Percentiles rank a stretch among this genome's conserved stretches.
Evolutionary conservation across 192 early-diverging fungal genomes (phyloP).

Genomic region (Nowakowskiella sp.): DNA sequence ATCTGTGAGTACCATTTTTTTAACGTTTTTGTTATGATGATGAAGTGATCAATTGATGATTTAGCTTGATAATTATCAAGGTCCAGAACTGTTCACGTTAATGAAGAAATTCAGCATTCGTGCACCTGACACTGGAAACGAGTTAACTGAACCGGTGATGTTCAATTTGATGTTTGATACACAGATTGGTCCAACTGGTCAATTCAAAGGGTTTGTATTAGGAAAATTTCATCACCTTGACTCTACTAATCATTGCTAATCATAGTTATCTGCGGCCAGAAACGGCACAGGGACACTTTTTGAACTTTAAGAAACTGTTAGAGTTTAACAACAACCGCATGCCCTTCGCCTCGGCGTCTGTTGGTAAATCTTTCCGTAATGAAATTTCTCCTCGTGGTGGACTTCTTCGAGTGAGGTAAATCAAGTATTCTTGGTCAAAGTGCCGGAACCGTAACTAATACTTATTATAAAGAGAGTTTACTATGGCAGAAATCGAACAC

Average conservation of each 20-base stretch:
- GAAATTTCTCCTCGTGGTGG: slow-evolving; percentile 96
- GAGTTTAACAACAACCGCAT: slow-evolving; percentile 98
- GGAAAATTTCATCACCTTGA: slow-evolving; percentile 9
- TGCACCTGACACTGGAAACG: slow-evolving; percentile 86
- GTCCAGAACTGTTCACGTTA: slow-evolving; percentile 73
- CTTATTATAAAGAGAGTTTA: slow-evolving; percentile 68
- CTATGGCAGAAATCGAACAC: slow-evolving; percentile 99
- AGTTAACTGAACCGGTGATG: slow-evolving; percentile 76
- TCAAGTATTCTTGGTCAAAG: slow-evolving; percentile 9
- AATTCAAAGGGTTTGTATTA: slow-evolving; percentile 65
- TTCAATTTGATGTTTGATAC: slow-evolving; percentile 99
- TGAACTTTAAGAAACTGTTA: slow-evolving; percentile 93
- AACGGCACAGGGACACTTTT: slow-evolving; percentile 99
- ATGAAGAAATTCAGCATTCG: slow-evolving; percentile 79
- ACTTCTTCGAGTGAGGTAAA: slow-evolving; percentile 83
- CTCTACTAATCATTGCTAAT: slow-evolving; percentile 1
- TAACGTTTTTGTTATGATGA: neutral
- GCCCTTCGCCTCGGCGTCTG: slow-evolving; percentile 98
- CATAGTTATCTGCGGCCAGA: slow-evolving; percentile 87
- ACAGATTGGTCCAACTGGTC: slow-evolving; percentile 95
- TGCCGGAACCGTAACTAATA: slow-evolving; percentile 6
- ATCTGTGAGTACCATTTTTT: slow-evolving; percentile 37
- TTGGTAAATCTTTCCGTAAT: slow-evolving; percentile 98
- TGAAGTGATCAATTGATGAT: neutral
- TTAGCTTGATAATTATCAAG: slow-evolving; percentile 92